Percentiles rank a stretch among this genome's conserved stretches.
Evolutionary conservation across 2,329 filamentous ascomycete species (phyloP).

Genomic region (Talaromyces sp.): DNA sequence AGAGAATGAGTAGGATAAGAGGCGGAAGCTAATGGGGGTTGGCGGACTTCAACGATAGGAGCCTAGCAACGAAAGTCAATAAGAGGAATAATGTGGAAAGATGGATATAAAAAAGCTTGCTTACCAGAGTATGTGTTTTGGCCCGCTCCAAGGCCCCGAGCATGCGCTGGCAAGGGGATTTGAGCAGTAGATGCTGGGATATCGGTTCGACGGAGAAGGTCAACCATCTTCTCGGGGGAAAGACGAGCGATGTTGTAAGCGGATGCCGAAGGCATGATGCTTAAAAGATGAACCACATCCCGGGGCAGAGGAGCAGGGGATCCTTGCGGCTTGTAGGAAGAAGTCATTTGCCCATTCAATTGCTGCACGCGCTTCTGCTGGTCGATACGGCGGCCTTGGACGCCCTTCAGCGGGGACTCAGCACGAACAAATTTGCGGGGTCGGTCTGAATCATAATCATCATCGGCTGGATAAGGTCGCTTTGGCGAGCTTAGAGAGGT

Average conservation of each 20-base stretch:
- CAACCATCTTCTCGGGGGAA: slow-evolving; percentile 70
- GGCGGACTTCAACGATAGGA: slow-evolving; percentile 20
- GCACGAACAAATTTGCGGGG: slow-evolving; percentile 85
- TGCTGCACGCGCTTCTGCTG: slow-evolving; percentile 62
- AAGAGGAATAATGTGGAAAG: neutral
- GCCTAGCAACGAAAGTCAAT: slow-evolving; percentile 7
- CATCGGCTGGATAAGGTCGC: slow-evolving; percentile 70
- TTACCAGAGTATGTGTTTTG: slow-evolving; percentile 40
- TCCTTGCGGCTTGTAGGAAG: slow-evolving; percentile 54
- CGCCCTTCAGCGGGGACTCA: slow-evolving; percentile 91
- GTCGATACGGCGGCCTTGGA: slow-evolving; percentile 80
- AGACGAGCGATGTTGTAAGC: slow-evolving; percentile 73
- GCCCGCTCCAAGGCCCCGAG: slow-evolving; percentile 32
- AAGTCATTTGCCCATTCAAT: slow-evolving; percentile 30
- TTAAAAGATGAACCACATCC: slow-evolving; percentile 63
- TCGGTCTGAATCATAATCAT: slow-evolving; percentile 69
- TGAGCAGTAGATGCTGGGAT: slow-evolving; percentile 60
- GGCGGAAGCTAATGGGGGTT: neutral
- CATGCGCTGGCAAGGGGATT: slow-evolving; percentile 39
- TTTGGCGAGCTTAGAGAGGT: slow-evolving; percentile 50
- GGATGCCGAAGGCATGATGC: slow-evolving; percentile 73
- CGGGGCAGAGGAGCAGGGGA: slow-evolving; percentile 71
- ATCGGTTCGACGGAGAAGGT: slow-evolving; percentile 68
- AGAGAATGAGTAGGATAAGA: neutral
- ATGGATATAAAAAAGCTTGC: slow-evolving; percentile 2